Percentiles rank a stretch among this genome's conserved stretches.
Conservation (phyloP, 768 basidiomycete genomes). For the Lactifluus volemus region DNA sequence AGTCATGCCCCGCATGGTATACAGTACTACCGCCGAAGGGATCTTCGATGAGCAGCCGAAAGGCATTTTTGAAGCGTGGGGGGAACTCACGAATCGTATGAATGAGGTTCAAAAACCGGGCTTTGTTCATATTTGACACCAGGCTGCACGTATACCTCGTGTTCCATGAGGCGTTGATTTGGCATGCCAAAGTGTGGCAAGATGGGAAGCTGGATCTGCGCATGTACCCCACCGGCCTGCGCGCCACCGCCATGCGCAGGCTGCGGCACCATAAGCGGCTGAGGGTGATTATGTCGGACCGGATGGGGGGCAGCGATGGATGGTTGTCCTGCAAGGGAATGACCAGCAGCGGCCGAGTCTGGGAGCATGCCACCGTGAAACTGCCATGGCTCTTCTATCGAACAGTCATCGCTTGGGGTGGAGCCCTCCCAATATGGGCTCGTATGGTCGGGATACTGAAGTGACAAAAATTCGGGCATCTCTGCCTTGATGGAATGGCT, state of each 20-base stretch:
- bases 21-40: not conserved
- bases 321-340: constrained; percentile 1
- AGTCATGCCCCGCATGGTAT: constrained; percentile 16
- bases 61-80: not conserved
- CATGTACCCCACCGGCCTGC: not conserved
- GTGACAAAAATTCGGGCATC: constrained; percentile 2
- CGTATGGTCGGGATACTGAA: constrained; percentile 12
- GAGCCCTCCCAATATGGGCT: constrained; percentile 17
- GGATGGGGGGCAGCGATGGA: constrained; percentile 10
- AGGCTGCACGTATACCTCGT: constrained; percentile 12
- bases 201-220: constrained; percentile 10
- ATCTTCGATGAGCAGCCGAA: not conserved
- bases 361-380: constrained; percentile 6
- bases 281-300: constrained; percentile 5
- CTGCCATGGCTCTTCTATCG: constrained; percentile 19
- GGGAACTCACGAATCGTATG: constrained; percentile 14
- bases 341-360: not conserved
- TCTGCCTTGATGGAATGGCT: constrained; percentile 12
- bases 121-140: constrained; percentile 12
- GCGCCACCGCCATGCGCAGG: not conserved
- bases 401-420: constrained; percentile 17
- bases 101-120: constrained; percentile 1
- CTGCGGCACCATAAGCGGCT: not conserved
- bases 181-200: constrained; percentile 10
- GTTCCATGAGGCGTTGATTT: constrained; percentile 5